phyloP scores from a whole-genome alignment of 768 basidiomycete genomes.

The Pleurotus eryngii region DNA sequence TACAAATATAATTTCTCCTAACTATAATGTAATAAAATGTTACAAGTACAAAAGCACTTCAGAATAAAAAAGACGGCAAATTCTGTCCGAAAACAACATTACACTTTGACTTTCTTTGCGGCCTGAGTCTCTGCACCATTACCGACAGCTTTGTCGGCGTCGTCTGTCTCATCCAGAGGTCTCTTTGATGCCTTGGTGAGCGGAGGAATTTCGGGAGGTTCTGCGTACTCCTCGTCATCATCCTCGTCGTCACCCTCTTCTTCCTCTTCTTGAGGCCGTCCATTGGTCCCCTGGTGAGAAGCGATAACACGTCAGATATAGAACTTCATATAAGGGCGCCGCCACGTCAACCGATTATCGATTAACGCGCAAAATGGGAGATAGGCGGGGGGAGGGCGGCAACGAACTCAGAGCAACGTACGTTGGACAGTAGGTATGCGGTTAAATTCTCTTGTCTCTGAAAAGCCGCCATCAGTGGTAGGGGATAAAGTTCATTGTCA shows the following conservation, averaged over 20 bases:
- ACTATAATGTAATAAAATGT: no score
- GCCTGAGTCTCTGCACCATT: constrained; percentile 25
- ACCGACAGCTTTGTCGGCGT: constrained; percentile 21
- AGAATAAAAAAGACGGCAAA: no score
- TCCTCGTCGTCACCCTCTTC: constrained; percentile 25
- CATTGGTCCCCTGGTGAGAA: neutral
- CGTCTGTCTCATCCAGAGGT: constrained; percentile 11
- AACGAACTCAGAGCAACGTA: neutral
- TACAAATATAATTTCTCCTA: no score
- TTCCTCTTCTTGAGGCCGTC: constrained; percentile 7
- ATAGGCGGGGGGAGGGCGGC: neutral
- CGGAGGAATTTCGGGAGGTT: constrained; percentile 13
- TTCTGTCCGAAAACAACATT: constrained; percentile 3
- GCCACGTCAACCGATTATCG: no score
- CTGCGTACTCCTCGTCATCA: constrained; percentile 24
- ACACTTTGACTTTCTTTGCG: constrained; percentile 42
- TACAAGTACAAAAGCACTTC: no score
- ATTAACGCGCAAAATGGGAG: neutral
- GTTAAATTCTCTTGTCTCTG: constrained; percentile 1
- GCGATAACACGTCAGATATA: neutral
- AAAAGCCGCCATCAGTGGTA: neutral
- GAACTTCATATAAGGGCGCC: neutral
- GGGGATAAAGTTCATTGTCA: no score
- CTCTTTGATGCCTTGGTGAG: constrained; percentile 37
- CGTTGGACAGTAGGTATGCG: constrained; percentile 1